Conservation (phyloP, 805 yeast species). For the Myxozyma mucilagina region DNA sequence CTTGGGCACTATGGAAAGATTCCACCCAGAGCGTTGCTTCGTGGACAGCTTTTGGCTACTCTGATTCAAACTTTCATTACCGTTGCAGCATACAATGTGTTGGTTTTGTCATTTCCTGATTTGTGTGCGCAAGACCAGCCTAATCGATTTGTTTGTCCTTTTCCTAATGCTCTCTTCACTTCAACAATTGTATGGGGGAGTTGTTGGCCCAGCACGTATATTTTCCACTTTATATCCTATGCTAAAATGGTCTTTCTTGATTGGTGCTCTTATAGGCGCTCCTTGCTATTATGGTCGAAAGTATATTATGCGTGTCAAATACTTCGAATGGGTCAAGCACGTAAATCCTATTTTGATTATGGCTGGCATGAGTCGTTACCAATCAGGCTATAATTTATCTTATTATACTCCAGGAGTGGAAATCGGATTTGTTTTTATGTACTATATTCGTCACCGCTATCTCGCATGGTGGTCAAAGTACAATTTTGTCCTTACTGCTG, state of each 20-base stretch:
- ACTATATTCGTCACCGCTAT: slow-evolving; percentile 55
- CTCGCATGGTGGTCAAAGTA: slow-evolving; percentile 76
- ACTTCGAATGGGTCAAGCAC: slow-evolving; percentile 5
- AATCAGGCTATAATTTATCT: slow-evolving; percentile 21
- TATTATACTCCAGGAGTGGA: slow-evolving; percentile 26
- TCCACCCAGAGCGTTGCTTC: slow-evolving; percentile 60
- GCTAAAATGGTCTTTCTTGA: slow-evolving; percentile 11
- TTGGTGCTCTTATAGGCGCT: slow-evolving; percentile 10
- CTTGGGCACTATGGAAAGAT: slow-evolving; percentile 64
- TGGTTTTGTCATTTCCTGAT: slow-evolving; percentile 42
- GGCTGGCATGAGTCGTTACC: slow-evolving; percentile 6
- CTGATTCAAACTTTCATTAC: slow-evolving; percentile 50
- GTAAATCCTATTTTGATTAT: slow-evolving; percentile 22
- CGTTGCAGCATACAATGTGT: slow-evolving; percentile 46
- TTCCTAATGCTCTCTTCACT: slow-evolving; percentile 49
- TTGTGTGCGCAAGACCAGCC: slow-evolving; percentile 49
- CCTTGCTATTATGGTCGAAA: slow-evolving; percentile 6
- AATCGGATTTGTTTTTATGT: slow-evolving; percentile 56
- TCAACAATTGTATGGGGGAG: slow-evolving; percentile 66
- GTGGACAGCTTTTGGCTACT: slow-evolving; percentile 51
- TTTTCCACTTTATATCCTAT: slow-evolving; percentile 39
- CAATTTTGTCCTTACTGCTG: slow-evolving; percentile 65
- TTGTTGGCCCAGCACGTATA: slow-evolving; percentile 61
- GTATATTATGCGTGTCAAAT: slow-evolving; percentile 8
- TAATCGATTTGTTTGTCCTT: slow-evolving; percentile 52